Evolutionary conservation across 495 filamentous ascomycete genomes (phyloP).

Genomic region (Podospora bellae-mahoneyi): DNA sequence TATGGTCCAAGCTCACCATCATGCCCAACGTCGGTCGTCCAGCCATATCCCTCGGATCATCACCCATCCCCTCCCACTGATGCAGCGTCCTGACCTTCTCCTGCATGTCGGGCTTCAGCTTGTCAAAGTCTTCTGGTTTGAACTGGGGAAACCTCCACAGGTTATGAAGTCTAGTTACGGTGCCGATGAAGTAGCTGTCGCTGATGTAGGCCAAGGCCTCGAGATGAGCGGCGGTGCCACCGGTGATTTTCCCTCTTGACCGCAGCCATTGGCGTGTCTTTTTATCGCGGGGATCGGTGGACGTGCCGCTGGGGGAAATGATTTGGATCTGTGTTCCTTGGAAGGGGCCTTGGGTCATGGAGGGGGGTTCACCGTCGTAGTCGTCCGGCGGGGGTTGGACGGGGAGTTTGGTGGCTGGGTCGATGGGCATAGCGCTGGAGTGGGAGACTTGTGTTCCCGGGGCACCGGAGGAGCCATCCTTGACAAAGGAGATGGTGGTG

Average conservation of each 20-base stretch:
- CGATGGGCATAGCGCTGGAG: slow-evolving; percentile 55
- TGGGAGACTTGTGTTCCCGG: slow-evolving; percentile 56
- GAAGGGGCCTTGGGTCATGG: slow-evolving; percentile 42
- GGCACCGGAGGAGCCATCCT: slow-evolving; percentile 61
- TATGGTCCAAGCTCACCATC: slow-evolving; percentile 94
- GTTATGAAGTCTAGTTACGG: slow-evolving; percentile 71
- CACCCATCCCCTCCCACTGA: slow-evolving; percentile 42
- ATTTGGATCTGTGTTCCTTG: slow-evolving; percentile 54
- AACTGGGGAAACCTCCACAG: slow-evolving; percentile 57
- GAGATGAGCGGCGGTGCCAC: slow-evolving; percentile 75
- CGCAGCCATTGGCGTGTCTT: slow-evolving; percentile 75
- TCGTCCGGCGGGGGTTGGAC: slow-evolving; percentile 37
- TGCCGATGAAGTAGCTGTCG: slow-evolving; percentile 89
- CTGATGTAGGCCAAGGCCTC: slow-evolving; percentile 88
- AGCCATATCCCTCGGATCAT: slow-evolving; percentile 37
- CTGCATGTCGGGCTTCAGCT: slow-evolving; percentile 30
- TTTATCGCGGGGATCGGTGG: slow-evolving; percentile 56
- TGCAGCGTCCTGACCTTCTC: slow-evolving; percentile 35
- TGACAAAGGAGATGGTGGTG: slow-evolving; percentile 83
- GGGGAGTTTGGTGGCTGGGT: slow-evolving; percentile 26
- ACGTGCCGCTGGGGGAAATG: slow-evolving; percentile 33
- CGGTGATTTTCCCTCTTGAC: slow-evolving; percentile 69
- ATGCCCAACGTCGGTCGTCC: slow-evolving; percentile 67
- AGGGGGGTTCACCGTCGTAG: slow-evolving; percentile 37
- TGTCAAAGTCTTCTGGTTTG: slow-evolving; percentile 32